Percentiles rank a stretch among this genome's conserved stretches.
Evolutionary conservation across 371 early-diverging fungal genomes (phyloP).

Genomic region (Mucor racemosus): DNA sequence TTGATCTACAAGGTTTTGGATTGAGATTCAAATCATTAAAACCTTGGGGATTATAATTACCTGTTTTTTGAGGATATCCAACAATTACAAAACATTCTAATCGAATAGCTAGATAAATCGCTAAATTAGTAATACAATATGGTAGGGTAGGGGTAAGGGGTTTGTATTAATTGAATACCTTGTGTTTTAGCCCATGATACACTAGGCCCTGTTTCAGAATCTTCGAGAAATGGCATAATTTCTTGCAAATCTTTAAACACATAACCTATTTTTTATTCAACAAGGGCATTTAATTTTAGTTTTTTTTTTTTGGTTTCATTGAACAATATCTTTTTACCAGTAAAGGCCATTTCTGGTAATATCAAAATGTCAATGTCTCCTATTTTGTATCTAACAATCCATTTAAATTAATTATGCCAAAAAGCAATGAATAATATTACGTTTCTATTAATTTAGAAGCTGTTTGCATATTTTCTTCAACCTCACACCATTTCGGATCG

Average conservation of each 20-base stretch:
- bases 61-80: conserved; percentile 67
- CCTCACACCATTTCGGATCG: conserved; percentile 40
- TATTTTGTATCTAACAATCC: conserved; percentile 42
- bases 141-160: neutral
- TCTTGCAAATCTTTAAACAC: conserved; percentile 59
- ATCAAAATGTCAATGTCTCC: conserved; percentile 69
- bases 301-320: neutral
- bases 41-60: neutral
- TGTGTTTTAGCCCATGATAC: conserved; percentile 68
- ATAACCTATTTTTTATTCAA: conserved; percentile 54
- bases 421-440: conserved; percentile 20
- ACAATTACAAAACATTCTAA: conserved; percentile 66
- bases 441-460: conserved; percentile 30
- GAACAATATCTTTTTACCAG: conserved; percentile 46
- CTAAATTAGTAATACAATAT: neutral
- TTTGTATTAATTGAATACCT: conserved; percentile 36
- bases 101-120: conserved; percentile 43
- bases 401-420: no score
- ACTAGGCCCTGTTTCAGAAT: conserved; percentile 59
- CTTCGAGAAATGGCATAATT: conserved; percentile 63
- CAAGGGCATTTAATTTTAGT: neutral
- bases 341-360: conserved; percentile 81
- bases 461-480: conserved; percentile 39
- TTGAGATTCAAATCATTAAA: no score
- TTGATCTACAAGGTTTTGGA: neutral